Percentiles rank a stretch among this genome's conserved stretches.
Evolutionary conservation across 2,329 filamentous ascomycete species (phyloP).

Genomic region (Diaporthe capsici): DNA sequence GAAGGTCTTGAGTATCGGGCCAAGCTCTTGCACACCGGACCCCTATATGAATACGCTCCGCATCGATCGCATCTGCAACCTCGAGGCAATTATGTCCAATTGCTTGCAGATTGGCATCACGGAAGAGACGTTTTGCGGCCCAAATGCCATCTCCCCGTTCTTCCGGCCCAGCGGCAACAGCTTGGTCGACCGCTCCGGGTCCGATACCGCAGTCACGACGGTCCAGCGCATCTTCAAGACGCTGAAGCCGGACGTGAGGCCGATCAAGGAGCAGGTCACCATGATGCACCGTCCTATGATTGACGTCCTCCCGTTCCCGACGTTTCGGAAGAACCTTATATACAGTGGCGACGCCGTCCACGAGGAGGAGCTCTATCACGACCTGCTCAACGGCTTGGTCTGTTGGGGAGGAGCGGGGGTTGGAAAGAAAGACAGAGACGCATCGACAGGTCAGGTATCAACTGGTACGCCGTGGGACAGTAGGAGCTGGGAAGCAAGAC

Average conservation of each 20-base stretch:
- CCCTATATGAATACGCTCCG: conserved; percentile 48
- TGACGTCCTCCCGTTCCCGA: conserved; percentile 48
- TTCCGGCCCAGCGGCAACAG: conserved; percentile 41
- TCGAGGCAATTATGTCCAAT: conserved; percentile 44
- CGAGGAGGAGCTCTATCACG: conserved; percentile 45
- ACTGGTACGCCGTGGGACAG: conserved; percentile 48
- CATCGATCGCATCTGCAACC: conserved; percentile 47
- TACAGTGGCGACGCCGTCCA: conserved; percentile 36
- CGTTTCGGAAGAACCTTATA: conserved; percentile 46
- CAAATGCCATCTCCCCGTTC: conserved; percentile 48
- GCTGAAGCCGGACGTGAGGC: conserved; percentile 46
- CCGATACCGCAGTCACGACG: conserved; percentile 37
- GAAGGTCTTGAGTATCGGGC: conserved; percentile 41
- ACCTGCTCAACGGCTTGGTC: conserved; percentile 46
- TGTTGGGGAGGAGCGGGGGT: conserved; percentile 46
- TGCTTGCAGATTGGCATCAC: conserved; percentile 46
- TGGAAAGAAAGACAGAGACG: conserved; percentile 37
- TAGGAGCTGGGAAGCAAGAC: conserved; percentile 41
- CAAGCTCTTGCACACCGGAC: conserved; percentile 42
- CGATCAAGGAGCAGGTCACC: conserved; percentile 45
- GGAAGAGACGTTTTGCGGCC: conserved; percentile 46
- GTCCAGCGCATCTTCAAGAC: conserved; percentile 46
- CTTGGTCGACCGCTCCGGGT: conserved; percentile 20
- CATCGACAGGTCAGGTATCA: conserved; percentile 37
- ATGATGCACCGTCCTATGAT: conserved; percentile 45